These are phyloP conservation scores for Hypoxylon trugodes DNA, from an alignment of 495 filamentous ascomycete genomes.

Conservation along the genomic window DNA sequence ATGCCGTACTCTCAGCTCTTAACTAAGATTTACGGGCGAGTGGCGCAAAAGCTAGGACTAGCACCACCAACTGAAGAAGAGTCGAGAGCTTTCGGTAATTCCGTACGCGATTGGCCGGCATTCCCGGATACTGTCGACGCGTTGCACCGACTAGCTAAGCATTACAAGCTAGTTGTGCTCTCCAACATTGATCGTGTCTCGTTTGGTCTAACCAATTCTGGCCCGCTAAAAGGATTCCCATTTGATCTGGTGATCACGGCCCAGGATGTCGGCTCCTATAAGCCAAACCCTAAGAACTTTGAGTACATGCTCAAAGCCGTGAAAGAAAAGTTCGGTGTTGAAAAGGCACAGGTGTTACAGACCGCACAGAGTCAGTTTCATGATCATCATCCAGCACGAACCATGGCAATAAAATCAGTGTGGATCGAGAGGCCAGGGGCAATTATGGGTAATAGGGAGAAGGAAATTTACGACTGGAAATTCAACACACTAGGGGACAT, in stretches of 20 bases:
- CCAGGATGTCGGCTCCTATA: slow-evolving; percentile 73
- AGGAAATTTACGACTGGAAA: slow-evolving; percentile 30
- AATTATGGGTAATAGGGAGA: slow-evolving; percentile 46
- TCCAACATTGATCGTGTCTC: slow-evolving; percentile 70
- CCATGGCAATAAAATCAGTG: slow-evolving; percentile 61
- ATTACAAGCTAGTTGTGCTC: slow-evolving; percentile 69
- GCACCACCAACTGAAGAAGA: slow-evolving; percentile 40
- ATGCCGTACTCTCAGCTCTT: slow-evolving; percentile 63
- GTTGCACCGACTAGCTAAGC: slow-evolving; percentile 55
- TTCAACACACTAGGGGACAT: slow-evolving; percentile 68
- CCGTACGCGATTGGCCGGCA: slow-evolving; percentile 62
- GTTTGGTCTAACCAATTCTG: slow-evolving; percentile 60
- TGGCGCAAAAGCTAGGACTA: slow-evolving; percentile 35
- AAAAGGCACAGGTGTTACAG: slow-evolving; percentile 60
- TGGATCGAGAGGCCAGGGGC: slow-evolving; percentile 68
- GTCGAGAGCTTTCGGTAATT: slow-evolving; percentile 55
- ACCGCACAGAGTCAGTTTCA: slow-evolving; percentile 69
- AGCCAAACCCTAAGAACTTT: slow-evolving; percentile 70
- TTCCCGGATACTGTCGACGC: slow-evolving; percentile 68
- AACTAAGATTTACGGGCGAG: slow-evolving; percentile 46
- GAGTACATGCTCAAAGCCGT: slow-evolving; percentile 61
- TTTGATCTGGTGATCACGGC: slow-evolving; percentile 73
- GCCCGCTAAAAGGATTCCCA: slow-evolving; percentile 56
- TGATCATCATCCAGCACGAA: slow-evolving; percentile 68
- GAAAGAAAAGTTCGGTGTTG: slow-evolving; percentile 59